These are phyloP conservation scores for Tuber calosporum DNA, from an alignment of 495 filamentous ascomycete species.

Conservation along the genomic window DNA sequence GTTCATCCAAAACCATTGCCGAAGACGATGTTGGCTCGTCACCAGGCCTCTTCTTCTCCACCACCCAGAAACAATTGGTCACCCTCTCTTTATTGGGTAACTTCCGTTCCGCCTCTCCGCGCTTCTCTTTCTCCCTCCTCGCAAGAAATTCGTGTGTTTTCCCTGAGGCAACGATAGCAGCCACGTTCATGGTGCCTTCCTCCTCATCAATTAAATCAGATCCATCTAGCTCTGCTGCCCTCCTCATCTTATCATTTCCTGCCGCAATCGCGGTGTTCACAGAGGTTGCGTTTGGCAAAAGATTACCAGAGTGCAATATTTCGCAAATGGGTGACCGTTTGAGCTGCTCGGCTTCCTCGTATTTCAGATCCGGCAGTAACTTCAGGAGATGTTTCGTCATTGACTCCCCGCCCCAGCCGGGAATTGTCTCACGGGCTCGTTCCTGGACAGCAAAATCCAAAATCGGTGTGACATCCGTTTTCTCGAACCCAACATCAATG, in stretches of 20 bases:
- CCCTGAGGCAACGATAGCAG: constrained; percentile 82
- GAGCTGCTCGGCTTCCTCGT: constrained; percentile 66
- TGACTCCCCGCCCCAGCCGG: constrained; percentile 72
- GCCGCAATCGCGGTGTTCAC: constrained; percentile 43
- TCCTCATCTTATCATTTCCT: constrained; percentile 41
- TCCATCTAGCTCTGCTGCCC: constrained; percentile 46
- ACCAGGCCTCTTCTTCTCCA: constrained; percentile 54
- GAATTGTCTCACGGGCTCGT: constrained; percentile 55
- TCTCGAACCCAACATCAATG: constrained; percentile 81
- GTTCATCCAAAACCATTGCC: constrained; percentile 41
- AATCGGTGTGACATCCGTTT: constrained; percentile 85
- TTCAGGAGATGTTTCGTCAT: constrained; percentile 71
- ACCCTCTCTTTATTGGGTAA: constrained; percentile 77
- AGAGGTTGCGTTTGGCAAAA: constrained; percentile 52
- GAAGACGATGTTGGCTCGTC: constrained; percentile 25
- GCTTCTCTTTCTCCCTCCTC: constrained; percentile 84
- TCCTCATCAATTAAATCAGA: constrained; percentile 51
- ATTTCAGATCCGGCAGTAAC: constrained; percentile 69
- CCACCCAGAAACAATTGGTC: constrained; percentile 70
- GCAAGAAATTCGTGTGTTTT: constrained; percentile 88
- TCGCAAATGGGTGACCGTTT: constrained; percentile 86
- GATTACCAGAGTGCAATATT: constrained; percentile 62
- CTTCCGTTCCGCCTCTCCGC: constrained; percentile 53
- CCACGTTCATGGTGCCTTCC: constrained; percentile 88
- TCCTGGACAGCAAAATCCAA: constrained; percentile 65